Base-by-base conservation (phyloP, 1,284 basidiomycete species). In the Leccinum subrobustum region DNA sequence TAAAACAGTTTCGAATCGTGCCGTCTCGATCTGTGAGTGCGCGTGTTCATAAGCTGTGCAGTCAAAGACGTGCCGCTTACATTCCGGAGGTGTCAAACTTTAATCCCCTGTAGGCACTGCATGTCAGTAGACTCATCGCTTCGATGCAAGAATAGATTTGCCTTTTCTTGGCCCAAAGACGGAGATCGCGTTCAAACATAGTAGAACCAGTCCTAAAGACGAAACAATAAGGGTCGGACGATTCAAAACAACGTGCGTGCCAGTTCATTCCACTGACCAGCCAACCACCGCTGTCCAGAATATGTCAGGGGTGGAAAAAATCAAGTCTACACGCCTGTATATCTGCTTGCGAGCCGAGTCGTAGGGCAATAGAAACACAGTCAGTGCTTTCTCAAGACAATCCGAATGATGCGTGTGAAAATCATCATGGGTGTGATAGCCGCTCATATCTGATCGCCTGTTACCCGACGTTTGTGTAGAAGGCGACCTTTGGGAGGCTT, bases 221-320 rank as follows among this genome's bases (percentile, higher is more conserved):
- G 14, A 25, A 35, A 58, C 8, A 16, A 52, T 25, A 29, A 48
- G 27, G 52, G 52, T 58, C 35, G 29, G 35, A 31, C 23, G 2
- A 20, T n/a, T 42, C 6, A 35, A 16, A 7, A 39, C 55, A 51
- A 37, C 6, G 4, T 7, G 1, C 42, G 18, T 18, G 11, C 23
- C 50, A 25, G 54, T 20, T 5, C 16, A 52, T 6, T 18, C 20
- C 16, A 71, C 79, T 64, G 60, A 88, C 90, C 91, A 93, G 42
- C 92, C 92, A 23, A 91, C 78, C 1, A 93, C 82, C 0, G 90
- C 89, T 0, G 87, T 88, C 86, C 90, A 92, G 67, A 91, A 93
- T 0, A 85, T 78, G 59, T 83, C 80, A 9, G 86, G 85, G 1
- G 80, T 76, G 2, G 85, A 84, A 68, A 91, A 89, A 61, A 93